phyloP scores from a whole-genome alignment of 164 flowering plant species.

The Stephania cephalantha region DNA sequence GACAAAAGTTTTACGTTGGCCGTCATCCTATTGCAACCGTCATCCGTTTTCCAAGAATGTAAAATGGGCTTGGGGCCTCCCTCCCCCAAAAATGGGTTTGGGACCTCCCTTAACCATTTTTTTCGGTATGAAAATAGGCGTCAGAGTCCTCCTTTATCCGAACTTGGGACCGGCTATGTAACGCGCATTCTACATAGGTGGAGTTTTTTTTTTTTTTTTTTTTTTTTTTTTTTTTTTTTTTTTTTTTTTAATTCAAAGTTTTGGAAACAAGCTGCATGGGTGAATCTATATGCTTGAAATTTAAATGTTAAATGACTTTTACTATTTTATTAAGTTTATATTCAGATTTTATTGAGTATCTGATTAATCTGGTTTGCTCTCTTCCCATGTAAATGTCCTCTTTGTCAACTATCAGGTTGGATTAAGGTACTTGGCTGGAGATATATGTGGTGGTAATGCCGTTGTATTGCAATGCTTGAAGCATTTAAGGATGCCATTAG shows the following conservation, averaged over 20 bases:
- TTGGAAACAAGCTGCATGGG: not conserved
- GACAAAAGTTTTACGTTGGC: too few relatives aligned
- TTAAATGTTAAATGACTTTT: not conserved
- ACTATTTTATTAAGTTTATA: not conserved
- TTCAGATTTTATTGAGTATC: not conserved
- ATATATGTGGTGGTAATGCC: conserved; percentile 84
- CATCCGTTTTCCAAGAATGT: too few relatives aligned
- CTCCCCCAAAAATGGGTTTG: too few relatives aligned
- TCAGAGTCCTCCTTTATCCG: too few relatives aligned
- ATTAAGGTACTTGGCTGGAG: conserved; percentile 65
- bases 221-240: not conserved
- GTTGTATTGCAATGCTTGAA: conserved; percentile 90
- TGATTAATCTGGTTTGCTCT: not conserved
- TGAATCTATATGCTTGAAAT: not conserved
- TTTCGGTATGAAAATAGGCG: too few relatives aligned
- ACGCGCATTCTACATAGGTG: too few relatives aligned
- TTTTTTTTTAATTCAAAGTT: not conserved
- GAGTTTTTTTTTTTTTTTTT: not conserved
- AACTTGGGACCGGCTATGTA: too few relatives aligned
- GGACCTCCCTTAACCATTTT: too few relatives aligned
- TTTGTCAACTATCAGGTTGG: conserved; percentile 54
- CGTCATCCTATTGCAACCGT: too few relatives aligned
- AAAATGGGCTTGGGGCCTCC: too few relatives aligned
- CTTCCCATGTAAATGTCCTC: conserved; percentile 7
- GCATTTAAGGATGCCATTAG: conserved; percentile 73